These are phyloP conservation scores for Neonectria coccinea DNA, from an alignment of 2,329 filamentous ascomycete species.

Conservation along the genomic window DNA sequence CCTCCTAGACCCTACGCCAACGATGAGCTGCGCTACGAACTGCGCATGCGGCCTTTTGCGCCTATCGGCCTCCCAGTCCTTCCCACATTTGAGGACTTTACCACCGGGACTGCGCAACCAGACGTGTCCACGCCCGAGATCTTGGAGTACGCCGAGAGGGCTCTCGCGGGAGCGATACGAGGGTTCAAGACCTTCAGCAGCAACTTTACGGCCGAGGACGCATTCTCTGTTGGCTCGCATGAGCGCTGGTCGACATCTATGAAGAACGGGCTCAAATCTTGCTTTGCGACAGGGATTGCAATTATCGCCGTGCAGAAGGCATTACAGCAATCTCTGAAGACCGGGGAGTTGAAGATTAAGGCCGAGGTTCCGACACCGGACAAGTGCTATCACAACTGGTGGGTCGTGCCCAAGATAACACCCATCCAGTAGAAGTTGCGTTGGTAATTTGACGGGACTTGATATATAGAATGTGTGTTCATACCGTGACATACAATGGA, in stretches of 20 bases:
- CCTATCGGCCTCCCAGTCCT: constrained; percentile 75
- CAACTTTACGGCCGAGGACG: constrained; percentile 62
- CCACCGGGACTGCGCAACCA: constrained; percentile 54
- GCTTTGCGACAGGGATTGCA: constrained; percentile 76
- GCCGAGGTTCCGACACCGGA: constrained; percentile 65
- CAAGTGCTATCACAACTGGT: constrained; percentile 72
- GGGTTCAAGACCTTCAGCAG: constrained; percentile 66
- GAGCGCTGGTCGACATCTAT: constrained; percentile 71
- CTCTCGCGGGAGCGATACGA: constrained; percentile 62
- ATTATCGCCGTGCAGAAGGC: constrained; percentile 71
- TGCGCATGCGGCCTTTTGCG: constrained; percentile 88
- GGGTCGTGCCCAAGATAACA: constrained; percentile 68
- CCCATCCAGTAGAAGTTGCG: constrained; percentile 25
- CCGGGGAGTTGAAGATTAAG: constrained; percentile 54
- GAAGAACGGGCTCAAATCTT: constrained; percentile 74
- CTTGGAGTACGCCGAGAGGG: constrained; percentile 59
- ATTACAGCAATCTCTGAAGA: constrained; percentile 52
- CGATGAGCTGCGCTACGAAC: constrained; percentile 77
- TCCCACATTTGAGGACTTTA: constrained; percentile 73
- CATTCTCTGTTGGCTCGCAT: constrained; percentile 68
- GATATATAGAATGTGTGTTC: constrained; percentile 32
- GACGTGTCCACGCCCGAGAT: constrained; percentile 55
- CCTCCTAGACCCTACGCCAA: constrained; percentile 73
- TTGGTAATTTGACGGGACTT: not conserved
- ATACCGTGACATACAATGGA: constrained; percentile 33